A percentile compares a stretch with the other conserved stretches of the same genome.
Evolutionary conservation across 1,284 basidiomycete genomes (phyloP).

Genomic region (Malassezia caprae): DNA sequence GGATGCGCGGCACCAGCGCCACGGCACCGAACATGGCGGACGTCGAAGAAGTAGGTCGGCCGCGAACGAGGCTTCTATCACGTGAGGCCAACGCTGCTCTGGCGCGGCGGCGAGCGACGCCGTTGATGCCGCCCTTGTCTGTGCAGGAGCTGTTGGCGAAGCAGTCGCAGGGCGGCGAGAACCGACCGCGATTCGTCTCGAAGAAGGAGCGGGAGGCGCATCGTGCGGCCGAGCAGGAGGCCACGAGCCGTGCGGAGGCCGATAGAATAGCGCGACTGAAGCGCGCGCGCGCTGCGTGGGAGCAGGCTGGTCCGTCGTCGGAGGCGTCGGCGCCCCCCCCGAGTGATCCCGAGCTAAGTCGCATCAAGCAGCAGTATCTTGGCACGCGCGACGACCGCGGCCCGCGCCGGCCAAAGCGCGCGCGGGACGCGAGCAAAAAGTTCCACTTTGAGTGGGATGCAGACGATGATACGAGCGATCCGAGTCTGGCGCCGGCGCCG

Average conservation of each 20-base stretch:
- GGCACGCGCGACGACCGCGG: conserved; percentile 51
- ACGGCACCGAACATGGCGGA: neutral
- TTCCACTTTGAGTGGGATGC: conserved; percentile 92
- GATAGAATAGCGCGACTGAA: neutral
- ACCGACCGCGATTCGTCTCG: conserved; percentile 6
- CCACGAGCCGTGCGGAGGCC: neutral
- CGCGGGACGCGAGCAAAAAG: conserved; percentile 58
- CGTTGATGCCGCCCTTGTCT: conserved; percentile 8
- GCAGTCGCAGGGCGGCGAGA: neutral
- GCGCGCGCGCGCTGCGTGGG: conserved; percentile 7
- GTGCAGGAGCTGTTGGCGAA: conserved; percentile 13
- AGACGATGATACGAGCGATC: conserved; percentile 38
- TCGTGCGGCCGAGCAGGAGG: neutral
- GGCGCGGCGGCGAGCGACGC: neutral
- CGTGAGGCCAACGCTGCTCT: neutral
- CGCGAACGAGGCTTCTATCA: neutral
- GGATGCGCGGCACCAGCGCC: conserved; percentile 5
- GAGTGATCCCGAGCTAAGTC: neutral
- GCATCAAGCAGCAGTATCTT: conserved; percentile 34
- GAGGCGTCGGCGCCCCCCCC: neutral
- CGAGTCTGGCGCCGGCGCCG: conserved; percentile 23
- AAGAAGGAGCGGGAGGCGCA: conserved; percentile 14
- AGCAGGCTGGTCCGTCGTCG: neutral
- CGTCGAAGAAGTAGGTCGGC: neutral
- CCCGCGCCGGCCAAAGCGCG: conserved; percentile 84